These are phyloP conservation scores for Calonectria leucothoes DNA, from an alignment of 2,329 filamentous ascomycete species.

Conservation along the genomic window DNA sequence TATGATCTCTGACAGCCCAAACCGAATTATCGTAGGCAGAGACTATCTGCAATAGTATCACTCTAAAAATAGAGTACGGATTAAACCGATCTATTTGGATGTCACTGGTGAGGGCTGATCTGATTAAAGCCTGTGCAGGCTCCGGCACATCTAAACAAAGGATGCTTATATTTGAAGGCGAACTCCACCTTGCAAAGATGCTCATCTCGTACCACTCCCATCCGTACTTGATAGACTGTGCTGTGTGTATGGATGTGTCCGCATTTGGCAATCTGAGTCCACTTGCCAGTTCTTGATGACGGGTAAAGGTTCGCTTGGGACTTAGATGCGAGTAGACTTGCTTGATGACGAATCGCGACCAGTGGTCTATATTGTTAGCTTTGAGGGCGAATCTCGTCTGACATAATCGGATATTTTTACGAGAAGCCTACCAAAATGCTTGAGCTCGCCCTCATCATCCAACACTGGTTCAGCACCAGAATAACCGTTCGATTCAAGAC, in stretches of 20 bases:
- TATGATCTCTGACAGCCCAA: neutral
- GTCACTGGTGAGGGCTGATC: neutral
- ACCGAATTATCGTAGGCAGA: neutral
- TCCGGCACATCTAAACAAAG: neutral
- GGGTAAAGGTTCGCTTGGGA: neutral
- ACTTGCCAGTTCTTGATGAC: neutral
- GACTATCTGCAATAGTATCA: neutral
- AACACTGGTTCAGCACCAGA: neutral
- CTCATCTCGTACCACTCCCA: neutral
- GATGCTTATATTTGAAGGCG: neutral
- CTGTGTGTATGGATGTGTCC: neutral
- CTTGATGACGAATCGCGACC: neutral
- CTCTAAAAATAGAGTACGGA: neutral
- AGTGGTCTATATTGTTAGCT: neutral
- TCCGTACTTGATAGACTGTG: neutral
- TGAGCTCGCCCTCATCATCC: neutral
- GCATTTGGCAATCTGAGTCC: neutral
- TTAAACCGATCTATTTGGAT: neutral
- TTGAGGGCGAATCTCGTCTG: neutral
- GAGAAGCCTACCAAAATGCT: neutral
- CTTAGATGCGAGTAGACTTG: neutral
- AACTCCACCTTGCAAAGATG: neutral
- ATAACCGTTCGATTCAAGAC: neutral
- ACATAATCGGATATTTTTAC: neutral
- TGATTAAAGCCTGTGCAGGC: neutral